Percentiles rank a stretch among this genome's conserved stretches.
Evolutionary conservation across 805 yeast species (phyloP).

Genomic region (Teunomyces gatunensis): DNA sequence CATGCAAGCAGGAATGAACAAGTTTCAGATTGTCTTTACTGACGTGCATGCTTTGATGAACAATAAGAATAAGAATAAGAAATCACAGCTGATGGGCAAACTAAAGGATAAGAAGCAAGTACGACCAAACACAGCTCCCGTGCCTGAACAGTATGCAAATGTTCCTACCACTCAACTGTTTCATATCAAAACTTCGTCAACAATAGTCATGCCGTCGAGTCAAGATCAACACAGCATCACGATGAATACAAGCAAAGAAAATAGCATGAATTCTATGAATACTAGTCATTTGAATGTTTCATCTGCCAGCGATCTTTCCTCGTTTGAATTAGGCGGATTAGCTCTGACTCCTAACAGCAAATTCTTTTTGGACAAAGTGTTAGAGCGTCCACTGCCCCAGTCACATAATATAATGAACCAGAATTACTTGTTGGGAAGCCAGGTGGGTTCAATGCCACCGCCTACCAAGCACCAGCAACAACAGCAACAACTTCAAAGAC

Average conservation of each 20-base stretch:
- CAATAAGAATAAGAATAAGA: constrained; percentile 10
- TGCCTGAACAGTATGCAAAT: background rate
- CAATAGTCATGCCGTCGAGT: background rate
- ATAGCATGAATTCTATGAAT: constrained; percentile 30
- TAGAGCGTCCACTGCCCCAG: constrained; percentile 39
- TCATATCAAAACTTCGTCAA: background rate
- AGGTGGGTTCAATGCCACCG: constrained; percentile 29
- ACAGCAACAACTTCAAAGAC: constrained; percentile 6
- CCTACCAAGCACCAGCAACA: constrained; percentile 18
- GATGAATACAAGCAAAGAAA: constrained; percentile 24
- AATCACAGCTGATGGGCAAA: background rate
- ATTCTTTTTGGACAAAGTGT: constrained; percentile 36
- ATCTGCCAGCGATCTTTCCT: constrained; percentile 36
- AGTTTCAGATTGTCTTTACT: constrained; percentile 46
- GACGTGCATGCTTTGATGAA: constrained; percentile 27
- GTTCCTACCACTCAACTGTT: background rate
- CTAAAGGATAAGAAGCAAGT: background rate
- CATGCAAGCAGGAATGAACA: constrained; percentile 41
- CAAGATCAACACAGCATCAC: constrained; percentile 7
- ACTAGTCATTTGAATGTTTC: constrained; percentile 33
- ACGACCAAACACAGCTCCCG: background rate
- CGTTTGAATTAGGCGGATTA: constrained; percentile 38
- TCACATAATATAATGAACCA: constrained; percentile 16
- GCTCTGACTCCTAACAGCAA: constrained; percentile 42
- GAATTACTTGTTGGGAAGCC: constrained; percentile 10